Conservation (phyloP, 768 basidiomycete genomes). For the Pholiota molesta region DNA sequence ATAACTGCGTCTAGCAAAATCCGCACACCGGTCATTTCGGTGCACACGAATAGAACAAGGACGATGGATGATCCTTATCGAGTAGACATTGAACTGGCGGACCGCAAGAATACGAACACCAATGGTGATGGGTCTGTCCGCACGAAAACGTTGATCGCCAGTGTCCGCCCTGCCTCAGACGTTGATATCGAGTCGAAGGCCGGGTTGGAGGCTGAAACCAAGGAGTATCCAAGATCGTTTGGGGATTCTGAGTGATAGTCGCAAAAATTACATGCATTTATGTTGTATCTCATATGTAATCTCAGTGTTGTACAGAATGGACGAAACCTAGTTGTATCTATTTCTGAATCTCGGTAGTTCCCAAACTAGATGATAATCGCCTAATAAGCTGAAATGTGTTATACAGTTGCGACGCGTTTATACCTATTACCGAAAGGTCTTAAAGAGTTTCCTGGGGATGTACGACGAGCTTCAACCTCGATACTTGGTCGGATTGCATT, state of each 20-base stretch:
- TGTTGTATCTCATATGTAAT: background rate
- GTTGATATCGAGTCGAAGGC: constrained; percentile 5
- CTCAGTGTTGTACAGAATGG: background rate
- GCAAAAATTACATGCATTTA: background rate
- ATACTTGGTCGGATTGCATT: constrained; percentile 4
- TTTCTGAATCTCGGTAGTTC: background rate
- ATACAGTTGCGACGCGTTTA: no score
- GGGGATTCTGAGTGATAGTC: background rate
- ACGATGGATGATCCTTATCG: constrained; percentile 6
- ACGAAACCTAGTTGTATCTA: background rate
- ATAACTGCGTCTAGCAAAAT: background rate
- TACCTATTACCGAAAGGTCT: background rate
- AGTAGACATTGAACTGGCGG: constrained; percentile 6
- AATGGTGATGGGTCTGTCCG: background rate
- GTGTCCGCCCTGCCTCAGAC: background rate
- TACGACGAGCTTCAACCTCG: constrained; percentile 5
- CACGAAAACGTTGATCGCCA: background rate
- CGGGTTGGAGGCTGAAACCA: background rate
- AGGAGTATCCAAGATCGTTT: background rate
- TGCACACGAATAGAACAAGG: constrained; percentile 2
- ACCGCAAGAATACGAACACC: background rate
- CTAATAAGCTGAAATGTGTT: background rate
- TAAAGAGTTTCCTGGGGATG: constrained; percentile 4
- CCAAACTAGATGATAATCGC: no score
- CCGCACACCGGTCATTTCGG: constrained; percentile 6